Base-by-base conservation (phyloP, 1,139 yeast species). In the Pichia sp. region DNA sequence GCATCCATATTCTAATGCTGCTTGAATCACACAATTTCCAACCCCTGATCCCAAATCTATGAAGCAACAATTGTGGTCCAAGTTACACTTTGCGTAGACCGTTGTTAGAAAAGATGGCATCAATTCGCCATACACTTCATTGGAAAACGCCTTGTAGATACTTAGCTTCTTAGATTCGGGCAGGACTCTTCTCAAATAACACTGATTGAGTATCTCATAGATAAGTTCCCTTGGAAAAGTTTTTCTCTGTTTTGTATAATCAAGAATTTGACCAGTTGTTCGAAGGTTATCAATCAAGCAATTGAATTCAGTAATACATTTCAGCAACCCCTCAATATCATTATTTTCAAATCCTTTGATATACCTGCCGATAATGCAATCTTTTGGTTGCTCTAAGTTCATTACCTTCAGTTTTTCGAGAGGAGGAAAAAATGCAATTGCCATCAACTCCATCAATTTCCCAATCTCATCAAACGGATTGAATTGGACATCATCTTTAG, bases 31-130 rank as follows among this genome's bases (percentile, higher is more conserved):
- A 54, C 97, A 89, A 66, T 90, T 90, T 0, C 97, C 98, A 4
- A 92, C 97, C 5, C 97, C 97, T 0, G 96, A 89, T 0, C 97
- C 98, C 42, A 92, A 74, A 69, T 70, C 97, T 58, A 90, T 83
- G 65, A 90, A 90, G 29, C 76, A 79, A 52, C 81, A 80, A 1
- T 70, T 70, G 1, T 83, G 76, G 38, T 72, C 69, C 51, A 90
- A 72, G 1, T 75, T 76, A 45, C 90, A 85, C 64, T 87, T 81
- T 4, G 79, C 74, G 62, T 87, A 82, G 1, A 88, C 85, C 61
- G 78, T 82, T 51, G 90, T 79, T 43, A 88, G 76, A 64, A 90
- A 89, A 4, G 79, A 75, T 0, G 97, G 97, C 64, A 92, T 74
- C 54, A 92, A 72, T 70, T 92, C 98, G 4, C 98, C 98, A 67